Evolutionary conservation across 768 basidiomycete genomes (phyloP).

Genomic region (Tephrocybe sp.): DNA sequence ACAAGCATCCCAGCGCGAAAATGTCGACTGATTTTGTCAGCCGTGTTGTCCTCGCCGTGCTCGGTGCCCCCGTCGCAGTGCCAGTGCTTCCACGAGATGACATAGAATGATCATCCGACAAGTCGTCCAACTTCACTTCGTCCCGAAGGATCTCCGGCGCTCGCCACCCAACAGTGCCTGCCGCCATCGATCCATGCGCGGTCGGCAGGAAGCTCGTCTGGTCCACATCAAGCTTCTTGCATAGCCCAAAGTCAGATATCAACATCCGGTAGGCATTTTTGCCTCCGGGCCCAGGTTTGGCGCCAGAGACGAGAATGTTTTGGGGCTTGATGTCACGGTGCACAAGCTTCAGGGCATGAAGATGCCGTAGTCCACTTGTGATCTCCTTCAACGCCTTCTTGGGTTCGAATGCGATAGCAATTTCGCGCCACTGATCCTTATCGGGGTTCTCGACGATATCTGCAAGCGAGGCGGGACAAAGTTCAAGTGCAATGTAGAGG

Average conservation of each 20-base stretch:
- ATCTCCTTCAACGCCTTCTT: constrained; percentile 88
- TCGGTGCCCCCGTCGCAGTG: constrained; percentile 41
- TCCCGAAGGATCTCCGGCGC: constrained; percentile 95
- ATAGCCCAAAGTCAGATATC: constrained; percentile 96
- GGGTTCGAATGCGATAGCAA: constrained; percentile 75
- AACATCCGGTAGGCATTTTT: constrained; percentile 68
- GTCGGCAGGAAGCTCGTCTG: constrained; percentile 97
- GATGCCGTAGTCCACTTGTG: constrained; percentile 81
- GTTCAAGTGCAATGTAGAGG: constrained; percentile 95
- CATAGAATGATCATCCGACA: constrained; percentile 60
- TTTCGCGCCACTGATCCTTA: constrained; percentile 65
- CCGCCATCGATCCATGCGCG: constrained; percentile 81
- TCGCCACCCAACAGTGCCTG: constrained; percentile 95
- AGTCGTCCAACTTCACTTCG: constrained; percentile 89
- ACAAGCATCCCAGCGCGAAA: constrained; percentile 93
- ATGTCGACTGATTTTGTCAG: constrained; percentile 96
- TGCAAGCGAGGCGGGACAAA: constrained; percentile 87
- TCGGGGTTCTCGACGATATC: constrained; percentile 83
- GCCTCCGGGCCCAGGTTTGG: constrained; percentile 48
- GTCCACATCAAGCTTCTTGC: constrained; percentile 91
- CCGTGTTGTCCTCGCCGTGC: constrained; percentile 51
- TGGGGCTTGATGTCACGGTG: constrained; percentile 99
- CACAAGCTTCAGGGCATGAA: constrained; percentile 93
- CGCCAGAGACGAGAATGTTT: constrained; percentile 86
- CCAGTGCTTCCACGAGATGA: constrained; percentile 65